Percentiles rank a stretch among this genome's conserved stretches.
Conservation (phyloP, 345 rosid species). For the Boechera divaricarpa region DNA sequence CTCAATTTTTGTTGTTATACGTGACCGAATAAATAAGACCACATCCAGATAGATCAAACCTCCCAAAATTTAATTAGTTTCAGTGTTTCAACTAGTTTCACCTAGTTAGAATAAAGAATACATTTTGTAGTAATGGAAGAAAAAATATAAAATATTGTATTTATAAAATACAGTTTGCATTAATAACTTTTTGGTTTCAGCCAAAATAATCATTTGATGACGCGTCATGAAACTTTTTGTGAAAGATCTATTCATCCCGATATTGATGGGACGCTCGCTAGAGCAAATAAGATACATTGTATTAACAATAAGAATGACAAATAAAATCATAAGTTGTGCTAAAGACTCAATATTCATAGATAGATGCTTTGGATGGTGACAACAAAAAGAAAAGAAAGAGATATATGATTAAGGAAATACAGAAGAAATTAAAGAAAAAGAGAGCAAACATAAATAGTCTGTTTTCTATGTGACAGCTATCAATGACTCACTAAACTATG, state of each 20-base stretch:
- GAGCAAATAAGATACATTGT: constrained; percentile 28
- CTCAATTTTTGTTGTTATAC: background rate
- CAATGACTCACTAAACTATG: constrained; percentile 42
- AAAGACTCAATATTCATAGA: constrained; percentile 5
- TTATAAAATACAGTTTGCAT: background rate
- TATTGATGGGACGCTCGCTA: constrained; percentile 27
- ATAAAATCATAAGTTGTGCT: background rate
- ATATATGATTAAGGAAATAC: constrained; percentile 29
- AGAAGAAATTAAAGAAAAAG: constrained; percentile 25
- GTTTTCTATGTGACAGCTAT: constrained; percentile 45
- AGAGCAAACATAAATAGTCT: constrained; percentile 27
- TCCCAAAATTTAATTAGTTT: background rate
- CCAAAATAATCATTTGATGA: constrained; percentile 22
- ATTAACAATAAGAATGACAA: constrained; percentile 11
- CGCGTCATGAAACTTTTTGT: constrained; percentile 10
- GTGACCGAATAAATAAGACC: constrained; percentile 17
- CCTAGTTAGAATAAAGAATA: background rate
- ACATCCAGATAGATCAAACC: constrained; percentile 14
- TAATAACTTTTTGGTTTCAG: background rate
- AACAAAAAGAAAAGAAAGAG: background rate
- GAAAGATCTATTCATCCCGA: constrained; percentile 22
- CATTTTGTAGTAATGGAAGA: background rate
- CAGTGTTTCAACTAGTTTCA: background rate
- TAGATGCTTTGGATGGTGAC: constrained; percentile 34
- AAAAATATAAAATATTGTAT: background rate